These are phyloP conservation scores for Saccharomyces pastorianus DNA, from an alignment of 1,139 yeast genomes.

Conservation along the genomic window DNA sequence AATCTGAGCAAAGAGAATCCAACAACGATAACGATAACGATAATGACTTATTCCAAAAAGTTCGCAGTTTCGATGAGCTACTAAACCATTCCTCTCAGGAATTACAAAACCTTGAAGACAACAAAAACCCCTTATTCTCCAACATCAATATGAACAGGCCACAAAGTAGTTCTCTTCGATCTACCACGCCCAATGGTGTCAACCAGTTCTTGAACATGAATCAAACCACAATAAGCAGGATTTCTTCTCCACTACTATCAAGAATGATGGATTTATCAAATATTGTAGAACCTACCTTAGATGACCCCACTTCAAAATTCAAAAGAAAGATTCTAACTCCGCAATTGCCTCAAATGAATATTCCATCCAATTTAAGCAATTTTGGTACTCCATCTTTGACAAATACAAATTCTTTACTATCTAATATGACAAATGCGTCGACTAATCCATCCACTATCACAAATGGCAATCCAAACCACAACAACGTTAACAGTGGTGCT, in stretches of 20 bases:
- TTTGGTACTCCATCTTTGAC: conserved; percentile 2
- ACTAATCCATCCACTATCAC: background rate
- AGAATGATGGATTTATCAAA: conserved; percentile 24
- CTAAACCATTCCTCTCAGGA: conserved; percentile 16
- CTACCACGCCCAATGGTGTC: background rate
- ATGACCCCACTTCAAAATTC: conserved; percentile 20
- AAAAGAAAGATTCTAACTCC: conserved; percentile 13
- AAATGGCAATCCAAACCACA: background rate
- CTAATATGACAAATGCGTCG: background rate
- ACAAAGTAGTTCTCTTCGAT: background rate
- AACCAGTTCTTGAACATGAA: conserved; percentile 19
- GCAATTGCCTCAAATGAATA: conserved; percentile 2
- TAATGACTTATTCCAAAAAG: conserved; percentile 7
- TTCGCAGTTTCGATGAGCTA: conserved; percentile 17
- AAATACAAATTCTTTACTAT: background rate
- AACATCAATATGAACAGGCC: background rate
- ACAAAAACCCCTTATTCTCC: background rate
- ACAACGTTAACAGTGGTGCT: background rate
- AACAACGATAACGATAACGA: background rate
- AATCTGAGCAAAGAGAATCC: background rate
- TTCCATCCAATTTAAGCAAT: conserved; percentile 2
- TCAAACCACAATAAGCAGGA: conserved; percentile 19
- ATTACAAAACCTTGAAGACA: background rate
- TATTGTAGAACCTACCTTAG: conserved; percentile 23
- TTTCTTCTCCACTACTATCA: conserved; percentile 21